A percentile compares a stretch with the other conserved stretches of the same genome.
Evolutionary conservation across 106 monocot genomes (phyloP).

Genomic region (Dendrobium chrysotoxum): DNA sequence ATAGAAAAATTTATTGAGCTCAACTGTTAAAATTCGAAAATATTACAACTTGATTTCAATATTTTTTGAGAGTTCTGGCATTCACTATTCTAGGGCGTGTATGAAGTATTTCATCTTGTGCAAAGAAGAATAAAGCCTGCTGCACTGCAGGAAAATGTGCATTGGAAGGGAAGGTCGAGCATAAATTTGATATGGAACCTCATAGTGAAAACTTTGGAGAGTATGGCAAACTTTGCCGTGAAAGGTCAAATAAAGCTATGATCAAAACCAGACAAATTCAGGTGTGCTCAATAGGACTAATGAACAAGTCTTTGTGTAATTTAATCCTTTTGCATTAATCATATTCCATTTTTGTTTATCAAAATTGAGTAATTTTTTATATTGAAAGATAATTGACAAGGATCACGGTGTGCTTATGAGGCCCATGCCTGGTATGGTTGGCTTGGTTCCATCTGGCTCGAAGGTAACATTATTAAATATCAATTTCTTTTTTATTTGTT

Average conservation of each 20-base stretch:
- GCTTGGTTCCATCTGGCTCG: slow-evolving; percentile 57
- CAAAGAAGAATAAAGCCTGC: not conserved
- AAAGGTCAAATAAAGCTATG: slow-evolving; percentile 84
- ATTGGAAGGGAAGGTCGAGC: slow-evolving; percentile 92
- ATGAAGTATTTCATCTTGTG: not conserved
- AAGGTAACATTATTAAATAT: slow-evolving; percentile 46
- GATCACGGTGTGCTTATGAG: slow-evolving; percentile 79
- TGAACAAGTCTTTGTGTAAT: not conserved
- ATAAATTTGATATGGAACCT: slow-evolving; percentile 99
- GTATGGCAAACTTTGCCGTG: slow-evolving; percentile 89
- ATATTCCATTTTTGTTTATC: not conserved
- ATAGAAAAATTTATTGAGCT: not conserved
- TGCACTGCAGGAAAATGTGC: slow-evolving; percentile 55
- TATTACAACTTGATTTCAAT: not conserved
- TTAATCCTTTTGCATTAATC: not conserved
- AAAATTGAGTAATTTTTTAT: slow-evolving; percentile 1
- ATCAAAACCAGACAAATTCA: slow-evolving; percentile 89
- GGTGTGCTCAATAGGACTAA: slow-evolving; percentile 21
- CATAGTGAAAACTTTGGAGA: slow-evolving; percentile 83
- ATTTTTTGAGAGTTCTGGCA: not conserved
- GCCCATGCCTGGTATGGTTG: slow-evolving; percentile 97
- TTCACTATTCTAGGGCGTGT: not conserved
- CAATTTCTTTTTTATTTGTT: not conserved
- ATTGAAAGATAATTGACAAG: slow-evolving; percentile 65
- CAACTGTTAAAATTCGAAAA: not conserved